Evolutionary conservation across 2,329 filamentous ascomycete species (phyloP).

Genomic region (Lachnellula subtilissima): DNA sequence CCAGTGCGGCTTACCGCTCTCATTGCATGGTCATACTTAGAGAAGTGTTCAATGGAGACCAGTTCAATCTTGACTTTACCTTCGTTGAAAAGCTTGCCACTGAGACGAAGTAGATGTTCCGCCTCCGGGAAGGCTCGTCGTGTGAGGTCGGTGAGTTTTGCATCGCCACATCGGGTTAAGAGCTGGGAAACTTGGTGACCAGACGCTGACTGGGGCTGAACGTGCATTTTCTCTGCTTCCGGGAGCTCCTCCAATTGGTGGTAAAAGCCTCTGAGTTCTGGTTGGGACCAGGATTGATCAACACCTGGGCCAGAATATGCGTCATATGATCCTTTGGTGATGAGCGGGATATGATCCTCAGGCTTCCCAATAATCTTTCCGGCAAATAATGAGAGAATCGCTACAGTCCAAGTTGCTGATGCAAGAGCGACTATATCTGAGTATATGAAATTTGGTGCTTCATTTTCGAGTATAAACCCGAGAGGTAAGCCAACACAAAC

Average conservation of each 20-base stretch:
- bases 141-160: slow-evolving; percentile 20
- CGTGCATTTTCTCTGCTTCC: slow-evolving; percentile 36
- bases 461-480: slow-evolving; percentile 40
- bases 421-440: slow-evolving; percentile 44
- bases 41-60: slow-evolving; percentile 14
- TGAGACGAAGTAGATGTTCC: slow-evolving; percentile 26
- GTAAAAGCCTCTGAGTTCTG: slow-evolving; percentile 42
- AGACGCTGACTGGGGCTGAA: slow-evolving; percentile 40
- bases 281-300: slow-evolving; percentile 45
- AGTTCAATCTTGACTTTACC: slow-evolving; percentile 10
- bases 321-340: slow-evolving; percentile 11
- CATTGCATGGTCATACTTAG: slow-evolving; percentile 4
- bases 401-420: slow-evolving; percentile 47
- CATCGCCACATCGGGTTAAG: slow-evolving; percentile 33
- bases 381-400: slow-evolving; percentile 42
- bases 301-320: slow-evolving; percentile 26
- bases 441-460: slow-evolving; percentile 37
- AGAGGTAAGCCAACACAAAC: slow-evolving; percentile 41
- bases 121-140: slow-evolving; percentile 39
- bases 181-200: slow-evolving; percentile 39
- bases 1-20: slow-evolving; percentile 5
- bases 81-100: slow-evolving; percentile 11
- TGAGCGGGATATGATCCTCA: slow-evolving; percentile 18
- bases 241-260: slow-evolving; percentile 37
- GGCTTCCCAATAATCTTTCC: slow-evolving; percentile 45